Percentiles rank a stretch among this genome's conserved stretches.
Conservation (phyloP, 2,329 filamentous ascomycete species). For the Blastomyces silverae region DNA sequence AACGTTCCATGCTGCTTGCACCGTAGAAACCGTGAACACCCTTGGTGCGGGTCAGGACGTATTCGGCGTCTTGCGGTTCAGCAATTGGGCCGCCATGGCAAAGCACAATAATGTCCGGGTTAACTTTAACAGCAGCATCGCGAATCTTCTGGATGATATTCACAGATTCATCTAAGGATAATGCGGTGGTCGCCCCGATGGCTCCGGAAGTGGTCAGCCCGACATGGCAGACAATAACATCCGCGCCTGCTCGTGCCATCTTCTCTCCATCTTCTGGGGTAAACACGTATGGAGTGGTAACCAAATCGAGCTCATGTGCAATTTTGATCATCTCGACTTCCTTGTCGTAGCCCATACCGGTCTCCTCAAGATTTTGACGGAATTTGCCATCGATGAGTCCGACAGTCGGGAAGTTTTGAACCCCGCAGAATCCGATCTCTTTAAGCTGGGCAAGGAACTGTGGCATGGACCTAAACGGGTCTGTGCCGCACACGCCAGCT, state of each 20-base stretch:
- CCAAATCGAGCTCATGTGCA: slow-evolving; percentile 54
- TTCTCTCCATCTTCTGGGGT: slow-evolving; percentile 53
- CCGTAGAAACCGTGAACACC: slow-evolving; percentile 68
- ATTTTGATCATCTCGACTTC: slow-evolving; percentile 61
- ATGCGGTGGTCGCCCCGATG: slow-evolving; percentile 57
- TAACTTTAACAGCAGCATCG: slow-evolving; percentile 52
- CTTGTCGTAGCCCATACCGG: slow-evolving; percentile 60
- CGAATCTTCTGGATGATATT: slow-evolving; percentile 56
- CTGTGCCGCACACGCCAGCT: slow-evolving; percentile 64
- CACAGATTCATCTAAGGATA: slow-evolving; percentile 59
- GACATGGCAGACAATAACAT: slow-evolving; percentile 63
- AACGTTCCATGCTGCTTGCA: slow-evolving; percentile 61
- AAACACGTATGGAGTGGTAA: slow-evolving; percentile 67
- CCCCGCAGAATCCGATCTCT: slow-evolving; percentile 58
- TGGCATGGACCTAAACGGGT: slow-evolving; percentile 59
- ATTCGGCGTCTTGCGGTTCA: slow-evolving; percentile 56
- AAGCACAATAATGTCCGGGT: slow-evolving; percentile 57
- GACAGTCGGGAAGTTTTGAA: slow-evolving; percentile 69
- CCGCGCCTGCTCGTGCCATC: slow-evolving; percentile 60
- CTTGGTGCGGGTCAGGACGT: slow-evolving; percentile 53
- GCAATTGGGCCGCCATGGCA: slow-evolving; percentile 66
- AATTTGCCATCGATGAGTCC: slow-evolving; percentile 64
- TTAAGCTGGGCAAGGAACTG: slow-evolving; percentile 55
- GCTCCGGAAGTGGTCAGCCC: slow-evolving; percentile 59
- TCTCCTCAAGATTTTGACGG: slow-evolving; percentile 61